Evolutionary conservation across 768 basidiomycete genomes (phyloP).

Genomic region (Lyophyllum semitale): DNA sequence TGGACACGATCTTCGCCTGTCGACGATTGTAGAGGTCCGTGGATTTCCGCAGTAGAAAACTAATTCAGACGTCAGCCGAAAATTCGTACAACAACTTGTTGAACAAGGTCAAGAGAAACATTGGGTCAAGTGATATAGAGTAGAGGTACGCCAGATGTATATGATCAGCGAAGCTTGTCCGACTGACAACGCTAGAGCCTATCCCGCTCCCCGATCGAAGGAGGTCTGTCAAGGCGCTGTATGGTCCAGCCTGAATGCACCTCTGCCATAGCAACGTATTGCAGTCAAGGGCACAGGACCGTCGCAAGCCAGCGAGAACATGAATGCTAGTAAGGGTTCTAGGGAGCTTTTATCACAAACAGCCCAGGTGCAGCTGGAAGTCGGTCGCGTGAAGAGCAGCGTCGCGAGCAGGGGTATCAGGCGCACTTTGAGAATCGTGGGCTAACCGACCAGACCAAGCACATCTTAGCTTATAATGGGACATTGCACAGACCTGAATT

Average conservation of each 20-base stretch:
- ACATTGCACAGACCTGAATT: conserved; percentile 71
- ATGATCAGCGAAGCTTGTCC: no score
- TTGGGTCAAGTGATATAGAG: no score
- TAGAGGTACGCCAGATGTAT: background rate
- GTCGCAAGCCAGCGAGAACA: background rate
- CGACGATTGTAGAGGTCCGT: conserved; percentile 85
- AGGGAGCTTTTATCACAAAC: background rate
- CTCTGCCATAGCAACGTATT: background rate
- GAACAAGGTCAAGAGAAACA: background rate
- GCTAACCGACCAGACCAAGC: background rate
- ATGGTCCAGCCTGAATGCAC: background rate
- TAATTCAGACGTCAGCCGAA: conserved; percentile 31
- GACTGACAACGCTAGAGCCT: no score
- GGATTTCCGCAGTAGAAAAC: conserved; percentile 82
- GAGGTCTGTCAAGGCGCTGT: no score
- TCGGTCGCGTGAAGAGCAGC: no score
- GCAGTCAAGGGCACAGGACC: background rate
- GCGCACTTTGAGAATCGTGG: background rate
- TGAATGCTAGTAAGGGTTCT: background rate
- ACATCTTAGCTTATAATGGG: background rate
- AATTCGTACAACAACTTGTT: background rate
- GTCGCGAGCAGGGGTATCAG: no score
- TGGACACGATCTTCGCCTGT: conserved; percentile 82
- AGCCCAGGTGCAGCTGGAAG: background rate
- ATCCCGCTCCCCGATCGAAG: no score